Percentiles rank a stretch among this genome's conserved stretches.
Conservation (phyloP, 768 basidiomycete species). For the Pulveroboletus ravenelii region DNA sequence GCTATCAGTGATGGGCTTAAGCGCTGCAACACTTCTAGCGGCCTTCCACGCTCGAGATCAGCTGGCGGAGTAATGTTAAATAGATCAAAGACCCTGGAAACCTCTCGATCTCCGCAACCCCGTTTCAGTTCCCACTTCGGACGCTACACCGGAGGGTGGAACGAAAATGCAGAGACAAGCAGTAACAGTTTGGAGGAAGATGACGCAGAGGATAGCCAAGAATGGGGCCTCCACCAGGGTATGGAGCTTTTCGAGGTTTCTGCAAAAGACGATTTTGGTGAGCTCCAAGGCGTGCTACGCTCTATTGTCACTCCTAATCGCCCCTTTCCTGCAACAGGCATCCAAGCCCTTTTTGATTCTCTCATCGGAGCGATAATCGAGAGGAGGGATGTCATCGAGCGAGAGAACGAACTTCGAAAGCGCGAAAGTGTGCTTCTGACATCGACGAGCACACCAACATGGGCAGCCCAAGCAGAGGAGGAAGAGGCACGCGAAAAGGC, state of each 20-base stretch:
- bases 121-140: conserved; percentile 57
- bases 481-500: conserved; percentile 65
- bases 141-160: conserved; percentile 47
- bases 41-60: conserved; percentile 48
- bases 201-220: conserved; percentile 49
- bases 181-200: conserved; percentile 66
- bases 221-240: conserved; percentile 76
- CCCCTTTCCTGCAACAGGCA: conserved; percentile 45
- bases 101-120: conserved; percentile 43
- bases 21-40: conserved; percentile 47
- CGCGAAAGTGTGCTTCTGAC: conserved; percentile 81
- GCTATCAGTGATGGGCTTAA: conserved; percentile 49
- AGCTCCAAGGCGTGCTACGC: background rate
- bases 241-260: conserved; percentile 92
- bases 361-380: conserved; percentile 77
- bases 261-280: conserved; percentile 83
- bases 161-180: conserved; percentile 54
- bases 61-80: conserved; percentile 33
- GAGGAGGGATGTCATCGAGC: conserved; percentile 74
- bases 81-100: conserved; percentile 33
- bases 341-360: conserved; percentile 72
- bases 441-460: conserved; percentile 57
- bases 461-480: conserved; percentile 77
- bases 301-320: conserved; percentile 12
- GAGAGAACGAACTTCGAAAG: conserved; percentile 73